These are phyloP conservation scores for Achaetomiella virescens DNA, from an alignment of 495 filamentous ascomycete genomes.

Conservation along the genomic window DNA sequence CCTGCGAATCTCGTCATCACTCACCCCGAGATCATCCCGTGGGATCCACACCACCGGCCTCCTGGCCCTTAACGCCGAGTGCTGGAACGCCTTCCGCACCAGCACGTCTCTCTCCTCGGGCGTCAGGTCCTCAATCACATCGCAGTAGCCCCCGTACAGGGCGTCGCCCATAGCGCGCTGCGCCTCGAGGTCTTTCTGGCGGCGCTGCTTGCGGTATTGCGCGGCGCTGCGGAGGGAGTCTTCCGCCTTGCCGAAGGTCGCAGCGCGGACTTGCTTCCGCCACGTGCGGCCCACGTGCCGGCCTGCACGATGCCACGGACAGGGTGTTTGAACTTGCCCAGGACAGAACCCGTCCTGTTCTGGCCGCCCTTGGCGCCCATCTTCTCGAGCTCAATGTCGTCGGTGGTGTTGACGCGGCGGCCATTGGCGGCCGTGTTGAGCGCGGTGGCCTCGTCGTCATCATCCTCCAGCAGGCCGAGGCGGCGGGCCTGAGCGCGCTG, in stretches of 20 bases:
- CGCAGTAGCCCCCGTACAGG: slow-evolving; percentile 78
- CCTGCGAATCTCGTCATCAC: slow-evolving; percentile 80
- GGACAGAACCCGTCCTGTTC: slow-evolving; percentile 11
- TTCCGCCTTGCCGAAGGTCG: slow-evolving; percentile 39
- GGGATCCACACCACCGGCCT: slow-evolving; percentile 93
- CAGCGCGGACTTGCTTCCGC: slow-evolving; percentile 36
- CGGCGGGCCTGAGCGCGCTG: slow-evolving; percentile 65
- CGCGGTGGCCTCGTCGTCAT: slow-evolving; percentile 35
- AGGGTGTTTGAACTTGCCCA: slow-evolving; percentile 32
- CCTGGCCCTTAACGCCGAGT: slow-evolving; percentile 78
- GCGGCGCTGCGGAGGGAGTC: slow-evolving; percentile 31
- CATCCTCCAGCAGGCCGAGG: slow-evolving; percentile 47
- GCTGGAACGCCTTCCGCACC: slow-evolving; percentile 84
- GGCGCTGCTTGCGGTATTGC: slow-evolving; percentile 36
- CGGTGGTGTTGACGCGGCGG: not conserved
- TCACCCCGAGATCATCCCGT: slow-evolving; percentile 81
- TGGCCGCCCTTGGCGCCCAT: slow-evolving; percentile 7
- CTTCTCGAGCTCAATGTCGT: slow-evolving; percentile 57
- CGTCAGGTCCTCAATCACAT: slow-evolving; percentile 90
- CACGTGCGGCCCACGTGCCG: slow-evolving; percentile 43
- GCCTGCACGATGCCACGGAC: slow-evolving; percentile 42
- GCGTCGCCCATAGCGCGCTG: slow-evolving; percentile 68
- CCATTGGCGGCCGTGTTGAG: slow-evolving; percentile 9
- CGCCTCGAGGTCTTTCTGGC: slow-evolving; percentile 53
- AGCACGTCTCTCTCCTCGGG: slow-evolving; percentile 84